Evolutionary conservation across 2,329 filamentous ascomycete species (phyloP).

Genomic region (Tricladium varicosporioides): DNA sequence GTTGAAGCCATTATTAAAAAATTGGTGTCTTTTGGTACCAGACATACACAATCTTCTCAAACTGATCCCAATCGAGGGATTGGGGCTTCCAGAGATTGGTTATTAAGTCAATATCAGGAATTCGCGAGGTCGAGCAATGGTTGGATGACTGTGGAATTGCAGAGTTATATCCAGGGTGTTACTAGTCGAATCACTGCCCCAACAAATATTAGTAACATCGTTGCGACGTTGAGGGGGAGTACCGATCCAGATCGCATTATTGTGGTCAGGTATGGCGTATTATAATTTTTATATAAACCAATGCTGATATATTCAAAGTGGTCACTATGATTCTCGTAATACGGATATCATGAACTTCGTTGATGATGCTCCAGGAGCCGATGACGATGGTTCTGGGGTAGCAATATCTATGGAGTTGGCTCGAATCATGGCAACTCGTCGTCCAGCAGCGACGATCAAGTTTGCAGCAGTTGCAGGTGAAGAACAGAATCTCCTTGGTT

Average conservation of each 20-base stretch:
- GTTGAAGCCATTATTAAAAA: conserved; percentile 51
- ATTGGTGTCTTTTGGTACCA: conserved; percentile 54
- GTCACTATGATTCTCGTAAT: conserved; percentile 54
- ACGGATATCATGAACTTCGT: conserved; percentile 50
- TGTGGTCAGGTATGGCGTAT: conserved; percentile 1
- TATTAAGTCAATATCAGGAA: conserved; percentile 47
- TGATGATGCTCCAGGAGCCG: conserved; percentile 53
- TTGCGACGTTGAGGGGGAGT: conserved; percentile 48
- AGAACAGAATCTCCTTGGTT: conserved; percentile 54
- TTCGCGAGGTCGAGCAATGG: conserved; percentile 49
- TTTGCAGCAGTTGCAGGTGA: conserved; percentile 57
- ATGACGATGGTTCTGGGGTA: conserved; percentile 56
- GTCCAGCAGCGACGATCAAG: conserved; percentile 51
- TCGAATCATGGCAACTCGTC: conserved; percentile 46
- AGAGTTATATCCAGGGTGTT: conserved; percentile 48
- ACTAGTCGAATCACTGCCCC: conserved; percentile 26
- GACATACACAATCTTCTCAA: conserved; percentile 54
- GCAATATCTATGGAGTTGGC: conserved; percentile 55
- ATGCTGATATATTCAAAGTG: conserved; percentile 39
- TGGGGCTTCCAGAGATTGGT: conserved; percentile 56
- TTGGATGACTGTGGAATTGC: conserved; percentile 47
- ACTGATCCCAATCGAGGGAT: conserved; percentile 51
- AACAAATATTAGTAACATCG: conserved; percentile 51
- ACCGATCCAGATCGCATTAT: conserved; percentile 41
- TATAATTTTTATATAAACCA: neutral